These are phyloP conservation scores for Scedosporium dehoogii DNA, from an alignment of 2,329 filamentous ascomycete species.

Conservation along the genomic window DNA sequence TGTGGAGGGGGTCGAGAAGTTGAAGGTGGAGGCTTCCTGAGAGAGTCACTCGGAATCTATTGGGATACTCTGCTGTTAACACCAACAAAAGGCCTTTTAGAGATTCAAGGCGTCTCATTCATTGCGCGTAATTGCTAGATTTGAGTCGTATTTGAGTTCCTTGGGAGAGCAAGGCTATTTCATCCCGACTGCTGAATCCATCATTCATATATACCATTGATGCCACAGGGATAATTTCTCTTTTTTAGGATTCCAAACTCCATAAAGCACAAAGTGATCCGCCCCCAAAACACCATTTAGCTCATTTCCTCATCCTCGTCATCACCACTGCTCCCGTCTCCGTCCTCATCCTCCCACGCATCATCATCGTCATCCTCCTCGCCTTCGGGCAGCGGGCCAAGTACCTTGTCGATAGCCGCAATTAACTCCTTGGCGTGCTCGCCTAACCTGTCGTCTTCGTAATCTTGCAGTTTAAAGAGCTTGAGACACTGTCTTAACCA, in stretches of 20 bases:
- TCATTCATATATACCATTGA: neutral
- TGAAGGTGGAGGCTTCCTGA: slow-evolving; percentile 52
- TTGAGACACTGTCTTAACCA: slow-evolving; percentile 76
- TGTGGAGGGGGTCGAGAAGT: slow-evolving; percentile 55
- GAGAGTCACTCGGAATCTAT: neutral
- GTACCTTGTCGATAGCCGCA: slow-evolving; percentile 48
- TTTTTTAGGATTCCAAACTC: slow-evolving; percentile 1
- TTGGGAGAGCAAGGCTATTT: neutral
- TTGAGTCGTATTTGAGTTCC: neutral
- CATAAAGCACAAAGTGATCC: neutral
- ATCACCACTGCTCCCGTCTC: slow-evolving; percentile 35
- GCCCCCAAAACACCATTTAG: neutral
- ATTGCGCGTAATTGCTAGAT: neutral
- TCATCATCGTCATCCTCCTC: slow-evolving; percentile 46
- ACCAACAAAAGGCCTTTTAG: neutral
- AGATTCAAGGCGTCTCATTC: neutral
- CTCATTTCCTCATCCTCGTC: slow-evolving; percentile 52
- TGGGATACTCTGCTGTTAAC: too few relatives aligned
- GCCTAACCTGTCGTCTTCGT: slow-evolving; percentile 72
- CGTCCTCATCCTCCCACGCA: slow-evolving; percentile 42
- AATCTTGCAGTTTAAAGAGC: slow-evolving; percentile 69
- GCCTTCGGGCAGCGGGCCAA: slow-evolving; percentile 49
- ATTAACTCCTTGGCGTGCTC: slow-evolving; percentile 68
- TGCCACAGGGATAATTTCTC: neutral
- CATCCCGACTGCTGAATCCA: neutral